Base-by-base conservation (phyloP, 345 rosid genomes). In the Gossypioides kirkii region DNA sequence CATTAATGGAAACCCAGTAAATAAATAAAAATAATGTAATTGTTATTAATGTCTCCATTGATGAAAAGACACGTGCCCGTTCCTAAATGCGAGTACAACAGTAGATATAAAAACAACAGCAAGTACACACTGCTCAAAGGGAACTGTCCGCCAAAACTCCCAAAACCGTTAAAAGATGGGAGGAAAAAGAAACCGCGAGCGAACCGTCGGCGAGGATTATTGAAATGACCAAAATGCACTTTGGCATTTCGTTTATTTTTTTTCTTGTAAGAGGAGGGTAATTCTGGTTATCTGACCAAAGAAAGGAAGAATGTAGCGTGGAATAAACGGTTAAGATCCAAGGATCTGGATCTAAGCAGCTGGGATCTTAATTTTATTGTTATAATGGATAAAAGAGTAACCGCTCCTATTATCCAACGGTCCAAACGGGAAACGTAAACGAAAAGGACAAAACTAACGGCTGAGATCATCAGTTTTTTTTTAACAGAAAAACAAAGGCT, bases 291-390 rank as follows among this genome's bases (percentile, higher is more conserved):
- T 41, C 77, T 53, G 36, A 73, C 41, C 20, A 17, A 53, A 58
- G 76, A 47, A 45, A 65, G 79, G 79, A 73, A 61, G 76, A 70
- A 73, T 52, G 65, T 11, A 13, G 38, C 77, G 80, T 86, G 61
- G 81, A 83, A 84, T 79, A 82, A 84, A 78, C 84, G 81, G 72
- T 80, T 83, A 82, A 79, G 85, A 83, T 87, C 85, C 67, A 76
- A 77, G 76, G 89, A 86, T 88, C 87, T 76, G 72, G 82, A 89
- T 89, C 94, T 73, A 23, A 66, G 63, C 80, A 87, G 85, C 75
- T 55, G 62, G 69, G 81, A 76, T 85, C 36, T 77, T 78, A 50
- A 54, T 65, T 61, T 46, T 59, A 60, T 67, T 41, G 72, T 25
- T 73, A 32, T 6, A 32, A 43, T 12, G 23, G 41, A 10, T 65